Percentiles rank a stretch among this genome's conserved stretches.
Evolutionary conservation across 495 filamentous ascomycete species (phyloP).

Genomic region (Jackrogersella multiformis): DNA sequence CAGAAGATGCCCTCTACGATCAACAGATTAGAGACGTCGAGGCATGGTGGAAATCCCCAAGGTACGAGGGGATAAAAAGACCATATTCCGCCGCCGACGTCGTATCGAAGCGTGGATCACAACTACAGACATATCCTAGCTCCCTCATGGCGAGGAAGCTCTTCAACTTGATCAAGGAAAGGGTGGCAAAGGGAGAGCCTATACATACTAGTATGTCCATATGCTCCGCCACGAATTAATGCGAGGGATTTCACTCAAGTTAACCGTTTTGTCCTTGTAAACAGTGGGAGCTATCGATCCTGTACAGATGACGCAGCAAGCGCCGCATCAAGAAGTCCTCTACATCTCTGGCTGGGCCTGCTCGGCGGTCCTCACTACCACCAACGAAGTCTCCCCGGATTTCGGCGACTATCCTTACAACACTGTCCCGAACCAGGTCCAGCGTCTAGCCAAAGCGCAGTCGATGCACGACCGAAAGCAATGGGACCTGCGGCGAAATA

Average conservation of each 20-base stretch:
- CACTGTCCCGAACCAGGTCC: conserved; percentile 97
- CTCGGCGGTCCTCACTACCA: conserved; percentile 87
- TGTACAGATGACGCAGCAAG: conserved; percentile 99
- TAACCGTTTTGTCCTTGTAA: not conserved
- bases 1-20: conserved; percentile 84
- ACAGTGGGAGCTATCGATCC: conserved; percentile 97
- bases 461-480: conserved; percentile 96
- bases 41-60: conserved; percentile 84
- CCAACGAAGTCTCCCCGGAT: conserved; percentile 96
- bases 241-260: not conserved
- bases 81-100: conserved; percentile 92
- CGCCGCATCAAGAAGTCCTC: conserved; percentile 91
- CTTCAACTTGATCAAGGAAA: conserved; percentile 83
- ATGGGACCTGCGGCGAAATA: conserved; percentile 81
- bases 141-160: conserved; percentile 94
- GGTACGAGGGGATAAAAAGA: conserved; percentile 88
- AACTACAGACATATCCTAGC: conserved; percentile 88
- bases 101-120: conserved; percentile 87
- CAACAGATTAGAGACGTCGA: conserved; percentile 83
- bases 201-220: conserved; percentile 82
- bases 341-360: conserved; percentile 98
- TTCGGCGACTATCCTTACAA: conserved; percentile 99
- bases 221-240: not conserved
- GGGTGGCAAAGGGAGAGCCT: conserved; percentile 78
- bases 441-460: conserved; percentile 94